phyloP scores from a whole-genome alignment of 345 rosid species.

The Moricandia moricandioides region DNA sequence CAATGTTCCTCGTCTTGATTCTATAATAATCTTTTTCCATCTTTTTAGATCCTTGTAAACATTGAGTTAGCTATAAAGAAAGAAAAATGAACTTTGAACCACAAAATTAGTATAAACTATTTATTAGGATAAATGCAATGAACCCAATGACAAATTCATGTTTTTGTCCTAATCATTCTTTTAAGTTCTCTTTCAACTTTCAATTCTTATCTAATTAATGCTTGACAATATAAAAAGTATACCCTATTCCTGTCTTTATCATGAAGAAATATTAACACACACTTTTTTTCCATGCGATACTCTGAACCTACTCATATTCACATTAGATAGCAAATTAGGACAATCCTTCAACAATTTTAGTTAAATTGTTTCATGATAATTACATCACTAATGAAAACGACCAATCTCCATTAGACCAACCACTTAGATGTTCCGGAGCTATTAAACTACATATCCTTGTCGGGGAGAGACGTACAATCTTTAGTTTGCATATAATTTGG shows the following conservation, averaged over 20 bases:
- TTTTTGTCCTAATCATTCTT: neutral
- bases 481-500: neutral
- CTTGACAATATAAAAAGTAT: neutral
- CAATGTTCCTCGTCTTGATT: neutral
- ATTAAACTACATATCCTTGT: conserved; percentile 15
- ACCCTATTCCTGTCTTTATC: conserved; percentile 20
- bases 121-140: conserved; percentile 14
- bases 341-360: neutral
- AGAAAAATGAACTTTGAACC: neutral
- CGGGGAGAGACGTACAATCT: conserved; percentile 7
- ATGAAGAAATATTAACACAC: neutral
- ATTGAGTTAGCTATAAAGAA: neutral
- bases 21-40: neutral
- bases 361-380: conserved; percentile 9
- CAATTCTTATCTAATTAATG: neutral
- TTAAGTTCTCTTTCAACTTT: neutral
- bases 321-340: neutral
- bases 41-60: neutral
- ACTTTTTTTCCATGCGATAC: neutral
- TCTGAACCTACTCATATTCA: conserved; percentile 32
- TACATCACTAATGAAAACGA: conserved; percentile 24
- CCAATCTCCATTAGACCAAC: conserved; percentile 23
- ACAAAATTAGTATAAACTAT: neutral
- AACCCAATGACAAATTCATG: conserved; percentile 14
- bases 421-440: conserved; percentile 4